A percentile compares a stretch with the other conserved stretches of the same genome.
These are phyloP conservation scores for Candolleomyces eurysporus DNA, from an alignment of 768 basidiomycete species.

Conservation along the genomic window DNA sequence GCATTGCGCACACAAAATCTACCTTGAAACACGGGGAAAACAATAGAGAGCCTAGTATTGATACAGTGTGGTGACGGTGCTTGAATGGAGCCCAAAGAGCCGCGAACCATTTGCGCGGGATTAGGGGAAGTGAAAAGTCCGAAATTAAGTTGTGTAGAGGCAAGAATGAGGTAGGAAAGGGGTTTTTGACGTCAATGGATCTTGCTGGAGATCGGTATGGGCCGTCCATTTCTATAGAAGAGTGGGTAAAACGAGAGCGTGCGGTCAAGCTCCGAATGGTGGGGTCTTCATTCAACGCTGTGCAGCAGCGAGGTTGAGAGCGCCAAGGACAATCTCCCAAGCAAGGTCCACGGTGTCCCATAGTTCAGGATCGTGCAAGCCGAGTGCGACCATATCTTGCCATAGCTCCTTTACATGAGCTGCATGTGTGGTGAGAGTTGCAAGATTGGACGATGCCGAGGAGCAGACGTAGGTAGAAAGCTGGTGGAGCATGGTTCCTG, in stretches of 20 bases:
- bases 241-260: background rate
- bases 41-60: background rate
- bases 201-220: background rate
- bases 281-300: slow-evolving; percentile 14
- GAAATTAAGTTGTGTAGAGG: background rate
- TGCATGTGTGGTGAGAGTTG: slow-evolving; percentile 52
- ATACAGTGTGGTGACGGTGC: background rate
- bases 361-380: slow-evolving; percentile 66
- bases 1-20: background rate
- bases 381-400: slow-evolving; percentile 75
- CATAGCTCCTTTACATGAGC: slow-evolving; percentile 75
- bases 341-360: slow-evolving; percentile 80
- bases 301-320: slow-evolving; percentile 47
- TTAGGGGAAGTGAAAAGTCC: background rate
- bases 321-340: slow-evolving; percentile 71
- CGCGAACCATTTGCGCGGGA: slow-evolving; percentile 3
- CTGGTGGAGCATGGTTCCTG: slow-evolving; percentile 51
- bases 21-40: background rate
- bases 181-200: background rate
- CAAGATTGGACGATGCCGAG: slow-evolving; percentile 42
- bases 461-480: slow-evolving; percentile 53
- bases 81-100: background rate
- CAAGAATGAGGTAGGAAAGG: background rate
- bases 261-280: background rate
- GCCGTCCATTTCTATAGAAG: background rate